Evolutionary conservation across 257 asterid species (phyloP).

Genomic region (Verbascum thapsus): DNA sequence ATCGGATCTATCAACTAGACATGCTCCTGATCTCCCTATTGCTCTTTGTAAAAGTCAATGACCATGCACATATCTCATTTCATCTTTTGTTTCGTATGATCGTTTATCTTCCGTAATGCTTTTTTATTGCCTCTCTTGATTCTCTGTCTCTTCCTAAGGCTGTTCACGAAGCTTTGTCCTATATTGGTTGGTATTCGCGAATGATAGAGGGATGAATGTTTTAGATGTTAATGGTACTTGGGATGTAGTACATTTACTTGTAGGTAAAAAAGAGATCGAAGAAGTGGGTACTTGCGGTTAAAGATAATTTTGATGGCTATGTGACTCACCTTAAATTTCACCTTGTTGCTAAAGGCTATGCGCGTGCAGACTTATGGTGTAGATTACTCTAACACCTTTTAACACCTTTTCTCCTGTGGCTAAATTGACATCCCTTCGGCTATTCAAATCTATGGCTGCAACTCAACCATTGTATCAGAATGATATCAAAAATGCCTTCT

Average conservation of each 20-base stretch:
- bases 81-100: neutral
- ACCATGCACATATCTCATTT: neutral
- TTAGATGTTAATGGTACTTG: constrained; percentile 2
- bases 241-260: neutral
- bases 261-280: neutral
- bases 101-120: neutral
- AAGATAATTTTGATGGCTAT: neutral
- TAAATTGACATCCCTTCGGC: no score
- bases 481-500: neutral
- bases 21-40: constrained; percentile 11
- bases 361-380: neutral
- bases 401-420: no score
- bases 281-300: constrained; percentile 7
- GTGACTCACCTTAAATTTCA: neutral
- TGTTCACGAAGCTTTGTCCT: neutral
- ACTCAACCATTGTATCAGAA: neutral
- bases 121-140: neutral
- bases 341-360: constrained; percentile 14
- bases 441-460: no score
- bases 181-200: neutral
- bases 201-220: constrained; percentile 3
- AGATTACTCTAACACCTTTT: constrained; percentile 6
- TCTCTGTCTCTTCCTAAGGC: neutral
- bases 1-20: no score
- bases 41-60: neutral